Evolutionary conservation across 495 filamentous ascomycete species (phyloP), one percentile per base, ranked within the genome.

Genomic region (Penicillium nucicola): DNA sequence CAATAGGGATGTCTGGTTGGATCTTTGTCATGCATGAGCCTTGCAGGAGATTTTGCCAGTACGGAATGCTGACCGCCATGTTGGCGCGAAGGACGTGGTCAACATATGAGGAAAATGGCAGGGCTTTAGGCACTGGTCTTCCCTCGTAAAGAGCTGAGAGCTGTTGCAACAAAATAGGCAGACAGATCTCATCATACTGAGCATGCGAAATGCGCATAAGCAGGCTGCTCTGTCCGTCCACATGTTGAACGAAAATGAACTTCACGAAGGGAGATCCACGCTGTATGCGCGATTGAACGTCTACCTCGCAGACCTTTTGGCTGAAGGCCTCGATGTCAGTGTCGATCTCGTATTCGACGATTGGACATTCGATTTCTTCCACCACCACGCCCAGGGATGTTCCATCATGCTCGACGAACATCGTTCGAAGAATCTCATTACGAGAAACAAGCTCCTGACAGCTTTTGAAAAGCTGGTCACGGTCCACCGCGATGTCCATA

Each of bases 171-270:
- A 83, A 62, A 5, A 65, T 61, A 10, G 80, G 77, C 2, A 84
- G 75, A 52, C 71, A 83, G 10, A 82, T 71, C 36, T 77, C 81
- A 48, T 84, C 81, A 59, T 84, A 84, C 42, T 82, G 81, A 0
- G 81, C 78, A 57, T 84, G 81, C 0, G 79, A 82, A 3, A 84
- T 70, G 7, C 78, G 67, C 50, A 84, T 68, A 33, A 68, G 51
- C 22, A 84, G 74, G 17, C 61, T 68, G 53, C 67, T 68, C 18
- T 61, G 49, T 1, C 57, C 52, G 12, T 53, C 50, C 14, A 60
- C 63, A 25, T 61, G 56, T 15, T 65, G 59, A 37, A 80, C 58
- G 23, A 75, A 67, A 18, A 75, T 59, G 52, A 77, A 71, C 32
- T 76, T 73, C 8, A 81, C 58, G 35, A 81, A 81, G 1, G 71